Conservation (phyloP, 1,139 yeast genomes). For the Hemisphaericaspora lyxosophila region DNA sequence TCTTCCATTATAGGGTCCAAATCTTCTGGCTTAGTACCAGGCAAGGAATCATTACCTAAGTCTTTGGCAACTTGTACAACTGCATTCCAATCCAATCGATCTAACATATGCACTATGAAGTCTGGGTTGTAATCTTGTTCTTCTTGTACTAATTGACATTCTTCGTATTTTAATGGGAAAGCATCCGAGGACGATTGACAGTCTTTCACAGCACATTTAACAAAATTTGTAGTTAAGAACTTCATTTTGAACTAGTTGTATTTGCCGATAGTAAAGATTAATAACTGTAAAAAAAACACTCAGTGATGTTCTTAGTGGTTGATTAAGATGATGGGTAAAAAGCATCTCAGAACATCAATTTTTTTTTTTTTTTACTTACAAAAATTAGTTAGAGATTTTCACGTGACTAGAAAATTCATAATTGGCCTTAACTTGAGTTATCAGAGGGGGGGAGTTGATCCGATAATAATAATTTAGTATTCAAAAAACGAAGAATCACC, state of each 20-base stretch:
- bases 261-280: no score
- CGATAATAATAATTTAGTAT: no score
- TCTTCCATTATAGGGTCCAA: conserved; percentile 58
- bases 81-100: conserved; percentile 88
- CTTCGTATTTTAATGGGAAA: conserved; percentile 76
- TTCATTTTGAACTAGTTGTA: no score
- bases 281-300: no score
- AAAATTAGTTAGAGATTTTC: neutral
- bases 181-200: conserved; percentile 76
- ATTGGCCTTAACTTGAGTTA: no score
- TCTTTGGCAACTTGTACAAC: conserved; percentile 73
- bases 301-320: no score
- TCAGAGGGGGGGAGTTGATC: no score
- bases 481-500: no score
- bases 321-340: neutral
- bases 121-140: conserved; percentile 84
- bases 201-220: conserved; percentile 83
- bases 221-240: conserved; percentile 90
- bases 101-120: conserved; percentile 73
- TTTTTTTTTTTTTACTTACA: neutral
- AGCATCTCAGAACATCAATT: conserved; percentile 2
- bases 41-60: conserved; percentile 67
- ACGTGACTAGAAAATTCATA: no score
- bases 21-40: conserved; percentile 63
- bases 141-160: conserved; percentile 71